A percentile compares a stretch with the other conserved stretches of the same genome.
phyloP scores from a whole-genome alignment of 129 eudicot genomes.

The Arctium lappa region DNA sequence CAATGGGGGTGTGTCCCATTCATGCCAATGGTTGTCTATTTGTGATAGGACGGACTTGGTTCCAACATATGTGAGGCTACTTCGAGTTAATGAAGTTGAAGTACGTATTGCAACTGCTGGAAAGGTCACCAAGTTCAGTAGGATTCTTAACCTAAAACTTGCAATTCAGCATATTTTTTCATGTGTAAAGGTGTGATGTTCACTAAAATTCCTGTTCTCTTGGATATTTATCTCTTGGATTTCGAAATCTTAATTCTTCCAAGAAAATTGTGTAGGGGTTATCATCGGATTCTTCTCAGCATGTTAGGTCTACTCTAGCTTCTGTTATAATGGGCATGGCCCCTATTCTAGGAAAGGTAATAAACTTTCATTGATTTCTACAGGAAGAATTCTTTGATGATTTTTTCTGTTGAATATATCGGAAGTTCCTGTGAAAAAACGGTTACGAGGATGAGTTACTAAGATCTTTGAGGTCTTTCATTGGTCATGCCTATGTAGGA shows the following conservation, averaged over 20 bases:
- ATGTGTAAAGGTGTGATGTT: conserved; percentile 77
- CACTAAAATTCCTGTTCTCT: neutral
- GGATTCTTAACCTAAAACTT: conserved; percentile 88
- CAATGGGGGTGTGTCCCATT: too few relatives aligned
- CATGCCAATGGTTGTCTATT: neutral
- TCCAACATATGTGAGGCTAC: conserved; percentile 97
- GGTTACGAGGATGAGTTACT: neutral
- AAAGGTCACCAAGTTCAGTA: conserved; percentile 89
- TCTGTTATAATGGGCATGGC: conserved; percentile 99
- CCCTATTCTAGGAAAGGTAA: conserved; percentile 92
- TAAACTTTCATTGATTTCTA: neutral
- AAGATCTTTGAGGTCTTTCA: neutral
- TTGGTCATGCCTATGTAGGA: too few relatives aligned
- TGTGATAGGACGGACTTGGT: conserved; percentile 82
- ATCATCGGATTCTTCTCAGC: conserved; percentile 99
- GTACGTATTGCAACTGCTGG: conserved; percentile 95
- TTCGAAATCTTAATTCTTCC: conserved; percentile 7
- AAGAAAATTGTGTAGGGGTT: conserved; percentile 52
- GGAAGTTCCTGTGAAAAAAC: neutral
- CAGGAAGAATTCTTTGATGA: neutral
- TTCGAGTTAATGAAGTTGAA: conserved; percentile 43
- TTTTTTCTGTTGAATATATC: neutral
- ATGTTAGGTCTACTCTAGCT: conserved; percentile 97
- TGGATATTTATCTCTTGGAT: conserved; percentile 1
- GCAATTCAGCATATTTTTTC: conserved; percentile 97